Conservation (phyloP, 495 filamentous ascomycete species). For the Parmelia sp. region DNA sequence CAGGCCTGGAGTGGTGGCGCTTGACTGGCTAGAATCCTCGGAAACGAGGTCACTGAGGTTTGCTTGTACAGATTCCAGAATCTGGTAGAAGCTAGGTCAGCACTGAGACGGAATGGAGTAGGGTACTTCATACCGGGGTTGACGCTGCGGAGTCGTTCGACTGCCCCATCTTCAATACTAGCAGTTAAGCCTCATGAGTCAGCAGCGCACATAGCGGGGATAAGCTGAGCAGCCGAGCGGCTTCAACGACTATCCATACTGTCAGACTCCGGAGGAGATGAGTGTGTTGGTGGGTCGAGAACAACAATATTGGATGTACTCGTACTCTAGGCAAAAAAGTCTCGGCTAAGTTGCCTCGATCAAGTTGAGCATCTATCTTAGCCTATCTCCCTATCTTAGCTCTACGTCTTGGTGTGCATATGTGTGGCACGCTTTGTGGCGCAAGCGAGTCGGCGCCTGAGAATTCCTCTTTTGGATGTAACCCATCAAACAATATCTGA, state of each 20-base stretch:
- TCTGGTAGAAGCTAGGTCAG: background rate
- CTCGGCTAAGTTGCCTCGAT: background rate
- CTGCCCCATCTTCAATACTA: background rate
- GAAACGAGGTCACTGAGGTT: background rate
- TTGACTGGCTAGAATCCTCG: background rate
- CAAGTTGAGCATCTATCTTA: background rate
- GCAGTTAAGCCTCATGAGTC: too few species aligned
- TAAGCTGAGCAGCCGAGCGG: background rate
- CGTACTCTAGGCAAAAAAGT: too few species aligned
- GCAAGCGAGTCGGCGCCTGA: background rate
- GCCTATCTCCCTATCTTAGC: background rate
- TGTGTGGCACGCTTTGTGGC: background rate
- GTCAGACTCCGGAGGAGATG: background rate
- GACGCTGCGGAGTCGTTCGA: background rate
- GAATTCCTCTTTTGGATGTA: background rate
- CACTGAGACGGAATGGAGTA: background rate
- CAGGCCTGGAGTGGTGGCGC: background rate
- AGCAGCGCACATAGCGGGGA: background rate
- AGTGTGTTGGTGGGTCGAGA: background rate
- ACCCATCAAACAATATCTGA: too few species aligned
- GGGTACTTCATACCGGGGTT: background rate
- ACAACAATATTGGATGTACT: too few species aligned
- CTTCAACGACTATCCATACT: background rate
- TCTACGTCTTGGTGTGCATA: background rate
- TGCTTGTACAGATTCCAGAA: background rate